Evolutionary conservation across 176 grass and related monocot species (phyloP), one percentile per base, ranked within the genome.

Genomic region (Musa troglodytarum): DNA sequence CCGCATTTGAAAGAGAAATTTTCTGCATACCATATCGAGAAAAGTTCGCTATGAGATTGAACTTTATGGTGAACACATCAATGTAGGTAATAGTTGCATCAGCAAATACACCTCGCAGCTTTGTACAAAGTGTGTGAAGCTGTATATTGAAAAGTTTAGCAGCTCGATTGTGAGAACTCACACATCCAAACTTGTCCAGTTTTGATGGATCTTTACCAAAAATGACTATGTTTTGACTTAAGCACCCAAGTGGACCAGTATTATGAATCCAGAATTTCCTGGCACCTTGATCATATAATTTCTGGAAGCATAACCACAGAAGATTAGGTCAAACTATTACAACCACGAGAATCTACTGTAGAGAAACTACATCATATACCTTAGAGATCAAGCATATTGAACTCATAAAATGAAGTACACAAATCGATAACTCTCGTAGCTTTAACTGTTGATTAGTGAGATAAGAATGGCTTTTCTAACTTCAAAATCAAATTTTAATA

Each of bases 241-340:
- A 85, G 86, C 95, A 99, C 14, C 95, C 95, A 0, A 99, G 90
- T 63, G 95, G 95, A 65, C 90, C 95, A 26, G 90, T 99, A 76
- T 99, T 99, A 75, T 99, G 95, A 87, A 99, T 99, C 95, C 95
- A 99, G 85, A 94, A 99, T 75, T 88, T 99, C 78, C 95, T 89
- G 34, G 88, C 95, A 84, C 95, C 95, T 87, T 92, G 81, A 56
- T 89, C 82, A 63, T 99, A 90, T 76, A 99, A 75, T 66, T 87
- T 89, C 90, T 99, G 88, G 0, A 68, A 59, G 52, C 7, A 77
- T 53, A 16, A 81, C 74, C 6, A 65, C 3, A 70, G 68, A 70
- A 70, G 29, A 9, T 50, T 51, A 70, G 10, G 17, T 50, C 50
- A 24, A 23, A 64, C 55, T 69, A 69, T 2, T 69, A 69, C 28